Base-by-base conservation (phyloP, 495 filamentous ascomycete genomes). In the Oidiodendron maius region DNA sequence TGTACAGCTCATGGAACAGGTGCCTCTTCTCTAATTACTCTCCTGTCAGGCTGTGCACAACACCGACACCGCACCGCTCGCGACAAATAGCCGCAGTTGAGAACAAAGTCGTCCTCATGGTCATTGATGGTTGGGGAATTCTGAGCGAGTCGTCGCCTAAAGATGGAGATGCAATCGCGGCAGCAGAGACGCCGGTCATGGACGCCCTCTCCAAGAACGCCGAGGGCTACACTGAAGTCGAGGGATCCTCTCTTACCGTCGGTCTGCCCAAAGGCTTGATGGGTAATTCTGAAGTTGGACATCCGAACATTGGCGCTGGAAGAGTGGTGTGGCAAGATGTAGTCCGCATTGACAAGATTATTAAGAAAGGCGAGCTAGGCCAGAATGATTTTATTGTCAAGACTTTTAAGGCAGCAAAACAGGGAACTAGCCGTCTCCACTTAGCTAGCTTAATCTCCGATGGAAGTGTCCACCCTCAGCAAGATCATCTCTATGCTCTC, bases 291-390 rank as follows among this genome's bases (percentile, higher is more conserved):
- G 93, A 98, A 67, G 93, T 98, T 57, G 93, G 93, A 30, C 93
- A 98, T 69, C 68, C 97, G 68, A 98, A 98, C 74, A 97, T 98
- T 68, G 93, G 93, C 62, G 93, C 93, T 51, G 93, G 93, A 36
- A 78, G 93, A 65, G 94, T 98, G 34, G 93, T 98, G 58, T 98
- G 93, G 93, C 93, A 98, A 68, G 93, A 98, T 72, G 95, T 94
- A 51, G 93, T 98, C 50, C 86, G 93, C 60, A 98, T 98, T 68
- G 93, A 97, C 68, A 83, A 86, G 70, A 86, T 86, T 15, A 81
- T 97, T 69, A 95, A 95, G 80, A 91, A 91, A 60, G 81, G 78
- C 24, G 82, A 94, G 62, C 60, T 98, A 58, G 75, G 77, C 61
- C 78, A 86, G 65, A 83, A 91, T 53, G 75, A 86, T 32, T 87